phyloP scores from a whole-genome alignment of 108 stramenopile genomes.

The Epipyxis sp. region DNA sequence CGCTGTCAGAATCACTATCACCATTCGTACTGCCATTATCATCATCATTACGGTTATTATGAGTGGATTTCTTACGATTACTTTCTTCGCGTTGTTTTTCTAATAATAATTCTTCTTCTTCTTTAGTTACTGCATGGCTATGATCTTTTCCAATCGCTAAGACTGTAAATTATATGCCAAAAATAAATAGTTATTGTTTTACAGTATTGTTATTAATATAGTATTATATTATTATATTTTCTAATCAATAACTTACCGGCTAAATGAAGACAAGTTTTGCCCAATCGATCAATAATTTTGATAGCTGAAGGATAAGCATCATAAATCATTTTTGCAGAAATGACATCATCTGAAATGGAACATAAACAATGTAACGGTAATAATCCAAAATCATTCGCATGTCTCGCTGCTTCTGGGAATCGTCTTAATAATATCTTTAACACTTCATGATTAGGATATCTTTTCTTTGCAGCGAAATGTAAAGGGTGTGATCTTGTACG shows the following conservation, averaged over 20 bases:
- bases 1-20: too few species aligned
- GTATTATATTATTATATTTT: too few species aligned
- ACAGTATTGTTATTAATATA: too few species aligned
- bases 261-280: neutral
- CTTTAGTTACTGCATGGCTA: neutral
- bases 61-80: neutral
- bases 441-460: neutral
- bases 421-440: slow-evolving; percentile 5
- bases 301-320: neutral
- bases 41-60: neutral
- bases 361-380: neutral
- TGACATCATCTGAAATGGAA: neutral
- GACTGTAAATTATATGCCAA: too few species aligned
- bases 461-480: neutral
- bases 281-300: neutral
- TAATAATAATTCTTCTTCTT: neutral
- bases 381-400: neutral
- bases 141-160: neutral
- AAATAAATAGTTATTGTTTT: too few species aligned
- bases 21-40: neutral
- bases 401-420: neutral
- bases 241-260: too few species aligned
- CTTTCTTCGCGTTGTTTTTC: neutral
- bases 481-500: neutral
- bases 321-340: neutral